Base-by-base conservation (phyloP, 2,329 filamentous ascomycete genomes). In the Fusarium sp. region DNA sequence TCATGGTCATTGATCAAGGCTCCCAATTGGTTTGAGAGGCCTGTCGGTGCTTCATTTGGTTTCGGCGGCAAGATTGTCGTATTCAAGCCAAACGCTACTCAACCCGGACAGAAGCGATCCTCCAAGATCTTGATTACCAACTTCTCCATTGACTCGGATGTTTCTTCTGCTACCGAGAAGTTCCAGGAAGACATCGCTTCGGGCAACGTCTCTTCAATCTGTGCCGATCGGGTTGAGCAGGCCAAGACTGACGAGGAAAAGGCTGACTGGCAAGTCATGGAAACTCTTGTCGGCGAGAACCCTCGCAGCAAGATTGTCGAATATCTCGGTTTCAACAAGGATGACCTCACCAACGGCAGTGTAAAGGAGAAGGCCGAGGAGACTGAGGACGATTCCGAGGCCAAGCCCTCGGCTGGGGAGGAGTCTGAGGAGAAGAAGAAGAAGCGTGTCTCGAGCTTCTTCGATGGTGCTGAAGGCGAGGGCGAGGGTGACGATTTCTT, bases 221-320 rank as follows among this genome's bases (percentile, higher is more conserved):
- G 93, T 72, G 88, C 93, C 71, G 83, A 88, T 19, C 91, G 94
- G 72, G 88, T 93, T 60, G 80, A 88, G 23, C 80, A 87, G 59
- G 89, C 93, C 15, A 88, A 87, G 71, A 91, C 87, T 0, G 93
- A 97, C 2, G 92, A 96, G 65, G 95, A 98, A 74, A 97, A 93
- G 80, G 90, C 91, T 4, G 94, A 98, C 75, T 99, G 95, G 95
- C 90, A 90, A 65, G 92, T 98, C 33, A 92, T 99, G 74, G 88
- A 95, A 75, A 95, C 93, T 2, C 78, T 99, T 58, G 89, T 94
- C 44, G 89, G 91, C 4, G 88, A 90, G 27, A 93, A 94, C 70
- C 90, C 93, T n/a, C 87, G 93, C 37, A 89, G 90, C 73, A 88
- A 91, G 73, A 88, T 99, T 53, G 85, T 95, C 19, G 90, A 96